A percentile compares a stretch with the other conserved stretches of the same genome.
phyloP scores from a whole-genome alignment of 768 basidiomycete species.

The Pulveroboletus sp. region DNA sequence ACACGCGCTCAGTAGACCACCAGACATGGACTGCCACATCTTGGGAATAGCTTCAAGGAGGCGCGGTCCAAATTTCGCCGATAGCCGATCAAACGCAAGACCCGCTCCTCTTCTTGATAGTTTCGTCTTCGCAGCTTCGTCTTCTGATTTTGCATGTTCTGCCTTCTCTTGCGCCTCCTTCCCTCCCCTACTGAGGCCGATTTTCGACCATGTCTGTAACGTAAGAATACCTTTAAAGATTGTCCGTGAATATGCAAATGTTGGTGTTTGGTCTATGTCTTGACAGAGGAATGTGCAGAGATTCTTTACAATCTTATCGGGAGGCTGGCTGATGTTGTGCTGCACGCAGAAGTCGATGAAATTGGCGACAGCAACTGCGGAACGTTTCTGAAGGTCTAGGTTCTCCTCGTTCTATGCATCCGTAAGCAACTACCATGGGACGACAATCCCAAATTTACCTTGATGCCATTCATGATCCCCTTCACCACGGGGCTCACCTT shows the following conservation, averaged over 20 bases:
- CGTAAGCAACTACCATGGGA: slow-evolving; percentile 4
- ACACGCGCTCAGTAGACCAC: slow-evolving; percentile 69
- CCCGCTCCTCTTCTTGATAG: slow-evolving; percentile 85
- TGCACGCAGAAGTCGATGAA: slow-evolving; percentile 84
- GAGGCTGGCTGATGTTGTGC: slow-evolving; percentile 75
- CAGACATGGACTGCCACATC: slow-evolving; percentile 93
- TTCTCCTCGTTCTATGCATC: slow-evolving; percentile 80
- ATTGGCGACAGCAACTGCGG: slow-evolving; percentile 80
- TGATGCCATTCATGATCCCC: slow-evolving; percentile 96
- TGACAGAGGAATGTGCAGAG: slow-evolving; percentile 95
- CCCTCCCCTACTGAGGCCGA: slow-evolving; percentile 30
- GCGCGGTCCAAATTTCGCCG: slow-evolving; percentile 66
- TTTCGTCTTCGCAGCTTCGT: slow-evolving; percentile 58
- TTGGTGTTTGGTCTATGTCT: slow-evolving; percentile 85
- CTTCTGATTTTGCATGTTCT: slow-evolving; percentile 42
- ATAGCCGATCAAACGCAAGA: slow-evolving; percentile 77
- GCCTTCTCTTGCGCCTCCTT: slow-evolving; percentile 44
- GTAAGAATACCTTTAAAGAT: slow-evolving; percentile 74
- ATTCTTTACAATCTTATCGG: slow-evolving; percentile 96
- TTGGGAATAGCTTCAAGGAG: slow-evolving; percentile 83
- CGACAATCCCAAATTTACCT: slow-evolving; percentile 50
- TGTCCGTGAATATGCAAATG: slow-evolving; percentile 71
- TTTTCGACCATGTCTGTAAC: slow-evolving; percentile 48
- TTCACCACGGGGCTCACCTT: slow-evolving; percentile 97
- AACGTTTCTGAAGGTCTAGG: slow-evolving; percentile 80